A percentile compares a stretch with the other conserved stretches of the same genome.
These are phyloP conservation scores for Cucumis melo DNA, from an alignment of 306 rosid species.

Conservation along the genomic window DNA sequence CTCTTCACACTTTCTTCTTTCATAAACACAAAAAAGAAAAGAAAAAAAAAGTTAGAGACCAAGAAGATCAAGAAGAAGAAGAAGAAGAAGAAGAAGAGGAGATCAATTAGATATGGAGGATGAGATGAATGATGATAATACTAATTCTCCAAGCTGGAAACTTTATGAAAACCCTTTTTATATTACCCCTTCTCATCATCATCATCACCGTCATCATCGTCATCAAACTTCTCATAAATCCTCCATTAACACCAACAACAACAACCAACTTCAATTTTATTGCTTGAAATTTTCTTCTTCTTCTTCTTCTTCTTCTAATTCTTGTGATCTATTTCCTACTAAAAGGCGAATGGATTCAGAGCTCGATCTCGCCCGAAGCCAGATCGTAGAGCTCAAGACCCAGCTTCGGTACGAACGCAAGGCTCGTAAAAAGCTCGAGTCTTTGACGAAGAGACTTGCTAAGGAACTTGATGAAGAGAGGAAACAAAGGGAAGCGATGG, in stretches of 20 bases:
- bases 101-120: slow-evolving; percentile 17
- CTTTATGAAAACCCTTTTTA: slow-evolving; percentile 48
- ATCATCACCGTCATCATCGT: slow-evolving; percentile 2
- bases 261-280: background rate
- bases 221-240: background rate
- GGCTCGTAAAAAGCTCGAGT: slow-evolving; percentile 27
- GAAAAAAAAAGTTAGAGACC: too few species aligned
- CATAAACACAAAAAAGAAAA: background rate
- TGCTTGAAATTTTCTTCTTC: slow-evolving; percentile 14
- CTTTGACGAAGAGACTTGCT: slow-evolving; percentile 18
- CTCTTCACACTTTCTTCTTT: background rate
- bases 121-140: slow-evolving; percentile 11
- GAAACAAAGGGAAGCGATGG: slow-evolving; percentile 28
- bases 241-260: background rate
- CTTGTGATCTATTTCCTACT: slow-evolving; percentile 18
- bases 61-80: background rate
- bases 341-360: slow-evolving; percentile 19
- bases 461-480: slow-evolving; percentile 27
- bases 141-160: slow-evolving; percentile 34
- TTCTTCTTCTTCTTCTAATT: slow-evolving; percentile 27
- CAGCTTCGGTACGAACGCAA: slow-evolving; percentile 31
- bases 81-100: background rate
- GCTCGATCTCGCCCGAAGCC: slow-evolving; percentile 21
- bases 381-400: slow-evolving; percentile 26
- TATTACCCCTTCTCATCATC: slow-evolving; percentile 16